Evolutionary conservation across 805 yeast species (phyloP).

Genomic region (Torulaspora quercuum): DNA sequence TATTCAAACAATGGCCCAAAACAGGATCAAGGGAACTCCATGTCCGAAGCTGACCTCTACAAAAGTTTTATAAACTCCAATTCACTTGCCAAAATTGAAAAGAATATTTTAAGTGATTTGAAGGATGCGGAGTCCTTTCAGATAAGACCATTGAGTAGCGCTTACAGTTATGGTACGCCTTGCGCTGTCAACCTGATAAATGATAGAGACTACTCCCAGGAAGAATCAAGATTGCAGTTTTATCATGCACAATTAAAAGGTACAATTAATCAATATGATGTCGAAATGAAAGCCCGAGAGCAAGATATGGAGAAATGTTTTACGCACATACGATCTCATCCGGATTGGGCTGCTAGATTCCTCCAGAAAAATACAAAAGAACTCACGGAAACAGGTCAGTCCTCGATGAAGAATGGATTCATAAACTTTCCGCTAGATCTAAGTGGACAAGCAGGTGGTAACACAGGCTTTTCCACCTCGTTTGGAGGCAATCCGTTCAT

Average conservation of each 20-base stretch:
- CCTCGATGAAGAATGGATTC: conserved; percentile 32
- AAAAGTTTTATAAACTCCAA: conserved; percentile 26
- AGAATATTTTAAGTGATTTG: conserved; percentile 32
- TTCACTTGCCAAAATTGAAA: conserved; percentile 26
- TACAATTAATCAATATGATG: conserved; percentile 40
- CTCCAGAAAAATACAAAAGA: conserved; percentile 45
- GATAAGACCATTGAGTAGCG: conserved; percentile 39
- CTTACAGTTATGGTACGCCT: conserved; percentile 49
- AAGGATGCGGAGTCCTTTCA: conserved; percentile 24
- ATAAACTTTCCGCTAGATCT: conserved; percentile 37
- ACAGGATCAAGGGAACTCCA: conserved; percentile 8
- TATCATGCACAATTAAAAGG: conserved; percentile 42
- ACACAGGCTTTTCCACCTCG: conserved; percentile 7
- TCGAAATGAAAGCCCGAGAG: conserved; percentile 41
- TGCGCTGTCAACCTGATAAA: conserved; percentile 47
- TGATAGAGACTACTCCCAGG: conserved; percentile 53
- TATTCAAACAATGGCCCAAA: conserved; percentile 18
- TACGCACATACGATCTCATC: conserved; percentile 38
- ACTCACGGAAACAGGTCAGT: conserved; percentile 28
- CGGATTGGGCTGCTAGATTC: conserved; percentile 54
- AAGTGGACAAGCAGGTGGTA: conserved; percentile 18
- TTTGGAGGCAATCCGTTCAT: conserved; percentile 18
- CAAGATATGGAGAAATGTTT: conserved; percentile 48
- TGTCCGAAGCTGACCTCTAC: conserved; percentile 20
- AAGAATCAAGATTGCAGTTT: conserved; percentile 49